Conservation (phyloP, 2,329 filamentous ascomycete species). For the Hymenotorrendiella dingleyae region DNA sequence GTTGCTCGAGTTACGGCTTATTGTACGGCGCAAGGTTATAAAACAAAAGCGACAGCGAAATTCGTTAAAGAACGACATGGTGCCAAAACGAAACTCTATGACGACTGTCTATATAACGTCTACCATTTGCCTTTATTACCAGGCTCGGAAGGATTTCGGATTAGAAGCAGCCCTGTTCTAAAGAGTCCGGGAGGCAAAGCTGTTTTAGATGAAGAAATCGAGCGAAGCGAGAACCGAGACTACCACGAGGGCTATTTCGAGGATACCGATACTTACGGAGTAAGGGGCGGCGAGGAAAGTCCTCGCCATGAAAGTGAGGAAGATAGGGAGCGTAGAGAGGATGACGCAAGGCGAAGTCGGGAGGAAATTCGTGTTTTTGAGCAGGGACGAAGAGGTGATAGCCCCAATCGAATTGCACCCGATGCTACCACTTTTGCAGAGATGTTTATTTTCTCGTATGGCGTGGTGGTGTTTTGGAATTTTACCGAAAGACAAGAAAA, state of each 20-base stretch:
- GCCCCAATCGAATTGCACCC: constrained; percentile 56
- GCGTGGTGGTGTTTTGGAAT: constrained; percentile 98
- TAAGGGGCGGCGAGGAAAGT: constrained; percentile 38
- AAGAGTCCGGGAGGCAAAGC: constrained; percentile 93
- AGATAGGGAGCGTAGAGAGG: constrained; percentile 23
- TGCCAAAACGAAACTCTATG: constrained; percentile 91
- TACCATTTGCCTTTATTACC: constrained; percentile 88
- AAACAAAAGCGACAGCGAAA: constrained; percentile 78
- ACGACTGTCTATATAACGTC: constrained; percentile 93
- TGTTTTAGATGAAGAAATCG: constrained; percentile 89
- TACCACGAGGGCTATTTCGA: constrained; percentile 90
- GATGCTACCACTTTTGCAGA: constrained; percentile 80
- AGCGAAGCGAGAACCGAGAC: constrained; percentile 81
- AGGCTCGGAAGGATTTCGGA: constrained; percentile 77
- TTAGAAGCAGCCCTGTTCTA: constrained; percentile 84
- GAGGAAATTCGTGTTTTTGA: constrained; percentile 31
- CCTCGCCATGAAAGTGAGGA: constrained; percentile 37
- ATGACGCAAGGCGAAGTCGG: constrained; percentile 30
- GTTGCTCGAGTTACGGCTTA: constrained; percentile 89
- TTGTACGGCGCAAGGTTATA: constrained; percentile 91
- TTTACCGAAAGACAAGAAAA: constrained; percentile 95
- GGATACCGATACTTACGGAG: constrained; percentile 55
- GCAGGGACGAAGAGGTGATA: constrained; percentile 39
- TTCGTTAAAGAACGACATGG: constrained; percentile 85
- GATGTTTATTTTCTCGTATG: constrained; percentile 96